Evolutionary conservation across 2,329 filamentous ascomycete species (phyloP).

Genomic region (Laburnicola sp.): DNA sequence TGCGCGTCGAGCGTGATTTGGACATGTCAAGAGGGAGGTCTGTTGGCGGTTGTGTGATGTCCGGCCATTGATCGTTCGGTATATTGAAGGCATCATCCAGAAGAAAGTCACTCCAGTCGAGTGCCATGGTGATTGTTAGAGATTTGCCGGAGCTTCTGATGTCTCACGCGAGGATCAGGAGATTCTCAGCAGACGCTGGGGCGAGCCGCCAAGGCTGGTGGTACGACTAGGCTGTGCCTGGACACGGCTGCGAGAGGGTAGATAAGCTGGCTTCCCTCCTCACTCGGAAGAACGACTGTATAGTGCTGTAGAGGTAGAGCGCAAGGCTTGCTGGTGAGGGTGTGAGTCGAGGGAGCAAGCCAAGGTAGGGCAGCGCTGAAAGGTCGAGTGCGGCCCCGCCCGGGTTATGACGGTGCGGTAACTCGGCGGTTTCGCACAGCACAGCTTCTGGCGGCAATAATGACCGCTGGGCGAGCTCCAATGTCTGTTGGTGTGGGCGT

Average conservation of each 20-base stretch:
- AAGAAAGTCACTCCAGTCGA: conserved; percentile 47
- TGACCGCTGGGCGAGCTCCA: conserved; percentile 7
- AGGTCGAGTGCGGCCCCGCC: conserved; percentile 9
- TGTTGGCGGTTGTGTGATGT: conserved; percentile 35
- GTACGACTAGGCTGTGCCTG: conserved; percentile 27
- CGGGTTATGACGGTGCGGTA: conserved; percentile 28
- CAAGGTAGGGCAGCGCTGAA: conserved; percentile 3
- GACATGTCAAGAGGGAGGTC: conserved; percentile 40
- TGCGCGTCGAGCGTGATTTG: conserved; percentile 39
- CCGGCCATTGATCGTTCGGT: conserved; percentile 45
- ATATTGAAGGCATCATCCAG: conserved; percentile 42
- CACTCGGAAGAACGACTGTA: conserved; percentile 1
- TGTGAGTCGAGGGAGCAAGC: conserved; percentile 1
- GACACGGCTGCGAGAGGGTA: conserved; percentile 18
- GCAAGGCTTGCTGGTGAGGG: conserved; percentile 1
- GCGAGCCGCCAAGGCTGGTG: conserved; percentile 26
- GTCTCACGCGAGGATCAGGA: conserved; percentile 46
- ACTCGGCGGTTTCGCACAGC: conserved; percentile 13
- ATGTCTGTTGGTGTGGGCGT: background rate
- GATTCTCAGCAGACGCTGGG: conserved; percentile 25
- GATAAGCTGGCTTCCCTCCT: conserved; percentile 30
- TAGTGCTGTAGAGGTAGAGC: background rate
- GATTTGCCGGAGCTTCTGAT: conserved; percentile 32
- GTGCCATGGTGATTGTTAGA: conserved; percentile 40
- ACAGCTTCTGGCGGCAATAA: conserved; percentile 17